Base-by-base conservation (phyloP, 441 rosid genomes). In the Aquilaria agallochum region DNA sequence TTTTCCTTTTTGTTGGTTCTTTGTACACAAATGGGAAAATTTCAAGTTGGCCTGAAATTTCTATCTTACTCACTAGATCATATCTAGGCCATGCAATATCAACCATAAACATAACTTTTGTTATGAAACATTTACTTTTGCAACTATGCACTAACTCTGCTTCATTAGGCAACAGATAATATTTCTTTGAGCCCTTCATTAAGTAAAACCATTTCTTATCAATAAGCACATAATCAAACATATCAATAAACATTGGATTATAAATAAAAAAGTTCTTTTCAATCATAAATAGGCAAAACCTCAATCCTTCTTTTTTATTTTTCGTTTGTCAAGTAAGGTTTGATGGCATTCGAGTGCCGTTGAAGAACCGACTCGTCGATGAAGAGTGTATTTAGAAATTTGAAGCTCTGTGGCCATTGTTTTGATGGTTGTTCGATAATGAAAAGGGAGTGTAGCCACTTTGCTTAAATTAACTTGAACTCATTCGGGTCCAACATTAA, bases 161-260 rank as follows among this genome's bases (percentile, higher is more conserved):
- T 9, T 31, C n/a, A 9, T 31, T 1, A 2, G 46, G 54, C 30
- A 45, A 31, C n/a, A 58, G 46, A 9, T 51, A 66, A 5, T 58
- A 66, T 57, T 46, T 58, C 4, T 58, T 5, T 5, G 46, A 50
- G 0, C 7, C 30, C 10, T 51, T 51, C 0, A 53, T 20, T 33
- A 58, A 14, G 11, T 40, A 44, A 58, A 66, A 66, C 53, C 58
- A 58, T 11, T 66, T 66, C 14, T 58, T 58, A 42, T 66, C 58
- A 20, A 58, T 52, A 13, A 20, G 42, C 2, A 65, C 36, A 0
- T 1, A 10, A 57, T 65, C 13, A 50, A 55, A 49, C 62, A 50
- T 57, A 8, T 57, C 50, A 65, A 11, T 27, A 31, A 65, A 65
- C 0, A 2, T 1, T 2, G 44, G 31, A 1, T 5, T 8, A 2